Evolutionary conservation across 2,329 filamentous ascomycete species (phyloP).

Genomic region (Beauveria medogensis): DNA sequence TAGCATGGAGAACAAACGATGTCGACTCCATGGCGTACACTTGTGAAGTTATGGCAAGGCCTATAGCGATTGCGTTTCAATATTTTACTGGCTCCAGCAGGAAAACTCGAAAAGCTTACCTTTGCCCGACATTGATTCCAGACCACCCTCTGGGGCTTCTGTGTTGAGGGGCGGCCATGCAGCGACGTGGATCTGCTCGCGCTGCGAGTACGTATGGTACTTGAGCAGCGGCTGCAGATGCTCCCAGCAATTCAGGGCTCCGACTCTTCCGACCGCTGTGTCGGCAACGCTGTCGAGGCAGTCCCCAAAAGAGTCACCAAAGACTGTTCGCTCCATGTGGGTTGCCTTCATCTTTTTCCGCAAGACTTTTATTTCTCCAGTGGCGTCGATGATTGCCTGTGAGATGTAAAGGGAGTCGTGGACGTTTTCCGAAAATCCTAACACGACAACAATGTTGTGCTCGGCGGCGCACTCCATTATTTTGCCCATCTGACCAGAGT

Average conservation of each 20-base stretch:
- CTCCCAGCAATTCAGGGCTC: slow-evolving; percentile 48
- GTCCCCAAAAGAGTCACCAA: slow-evolving; percentile 46
- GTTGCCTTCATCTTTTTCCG: slow-evolving; percentile 51
- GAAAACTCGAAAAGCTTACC: background rate
- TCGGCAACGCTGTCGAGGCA: slow-evolving; percentile 40
- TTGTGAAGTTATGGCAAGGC: background rate
- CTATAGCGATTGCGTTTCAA: background rate
- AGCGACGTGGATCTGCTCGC: slow-evolving; percentile 45
- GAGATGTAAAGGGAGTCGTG: slow-evolving; percentile 44
- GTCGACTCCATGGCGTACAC: background rate
- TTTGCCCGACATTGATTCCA: background rate
- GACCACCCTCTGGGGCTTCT: background rate
- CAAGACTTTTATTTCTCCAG: slow-evolving; percentile 41
- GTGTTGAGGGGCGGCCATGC: slow-evolving; percentile 39
- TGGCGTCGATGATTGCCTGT: slow-evolving; percentile 42
- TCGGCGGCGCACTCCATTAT: slow-evolving; percentile 40
- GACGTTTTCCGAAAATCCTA: slow-evolving; percentile 47
- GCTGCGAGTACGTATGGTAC: slow-evolving; percentile 35
- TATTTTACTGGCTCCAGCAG: background rate
- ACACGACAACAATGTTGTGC: slow-evolving; percentile 43
- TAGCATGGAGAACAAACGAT: background rate
- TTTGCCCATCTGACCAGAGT: slow-evolving; percentile 45
- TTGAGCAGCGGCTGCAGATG: slow-evolving; percentile 44
- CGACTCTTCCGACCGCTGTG: slow-evolving; percentile 41
- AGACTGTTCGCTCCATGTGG: slow-evolving; percentile 47